Evolutionary conservation across 352 stramenopile species (phyloP), one percentile per base, ranked within the genome.

Genomic region (Phytopythium boreale): DNA sequence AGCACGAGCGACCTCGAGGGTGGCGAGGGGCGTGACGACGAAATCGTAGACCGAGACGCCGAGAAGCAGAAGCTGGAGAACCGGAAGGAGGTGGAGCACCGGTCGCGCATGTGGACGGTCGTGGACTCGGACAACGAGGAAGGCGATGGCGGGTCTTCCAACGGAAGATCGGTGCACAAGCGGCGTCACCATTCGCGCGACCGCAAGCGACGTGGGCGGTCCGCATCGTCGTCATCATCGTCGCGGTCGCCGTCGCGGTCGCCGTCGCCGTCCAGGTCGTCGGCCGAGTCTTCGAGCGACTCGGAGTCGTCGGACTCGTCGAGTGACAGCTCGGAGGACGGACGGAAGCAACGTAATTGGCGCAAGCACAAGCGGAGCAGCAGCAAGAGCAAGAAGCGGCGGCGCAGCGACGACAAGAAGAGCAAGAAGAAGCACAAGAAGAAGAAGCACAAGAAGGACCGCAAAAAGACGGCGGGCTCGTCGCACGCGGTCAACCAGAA

Each of bases 401-500:
- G 37, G 53, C 60, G 24, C 47, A 34, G 47, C 24, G 15, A 53
- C 8, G 47, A 61, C 51, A 68, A 67, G 36, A 71, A 71, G 27
- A 63, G 41, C 31, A 63, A 61, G 24, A 65, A 69, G 65, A 84
- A 17, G 46, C 73, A 59, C 62, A 82, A 92, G 61, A 90, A 93
- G 74, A 65, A 94, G 67, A 79, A 91, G 71, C 67, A 51, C 26
- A 71, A 73, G 17, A 69, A 72, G 51, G 43, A 59, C 22, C 64
- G 53, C n/a, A 76, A 63, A 27, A 37, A 53, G 24, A 8, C 4
- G 11, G 36, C 24, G 12, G 34, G 34, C 1, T 14, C 26, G n/a
- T 82, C 75, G 41, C 59, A 71, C 37, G 88, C 87, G 9, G 84
- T 97, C 60, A 81, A 97, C 67, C 90, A 97, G 70, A 89, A 96